Percentiles rank a stretch among this genome's conserved stretches.
Evolutionary conservation across 768 basidiomycete species (phyloP).

Genomic region (Scleroderma citrinum): DNA sequence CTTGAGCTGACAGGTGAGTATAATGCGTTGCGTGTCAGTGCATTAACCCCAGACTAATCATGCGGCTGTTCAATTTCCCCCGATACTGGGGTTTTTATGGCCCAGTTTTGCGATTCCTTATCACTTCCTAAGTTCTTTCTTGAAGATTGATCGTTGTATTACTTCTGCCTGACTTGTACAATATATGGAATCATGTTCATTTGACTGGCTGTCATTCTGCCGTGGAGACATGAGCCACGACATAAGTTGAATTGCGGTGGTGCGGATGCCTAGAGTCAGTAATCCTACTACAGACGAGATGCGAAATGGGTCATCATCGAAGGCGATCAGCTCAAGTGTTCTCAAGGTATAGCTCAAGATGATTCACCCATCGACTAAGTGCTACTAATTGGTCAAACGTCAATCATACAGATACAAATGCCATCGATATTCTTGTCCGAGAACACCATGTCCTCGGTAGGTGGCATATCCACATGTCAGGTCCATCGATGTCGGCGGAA

Average conservation of each 20-base stretch:
- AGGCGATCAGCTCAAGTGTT: conserved; percentile 71
- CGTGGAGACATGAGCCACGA: too few relatives aligned
- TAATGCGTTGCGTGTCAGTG: neutral
- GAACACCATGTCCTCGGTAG: conserved; percentile 74
- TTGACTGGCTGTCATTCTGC: too few relatives aligned
- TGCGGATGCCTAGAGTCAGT: too few relatives aligned
- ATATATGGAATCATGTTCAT: too few relatives aligned
- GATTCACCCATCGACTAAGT: conserved; percentile 72
- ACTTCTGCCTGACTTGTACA: too few relatives aligned
- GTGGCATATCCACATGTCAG: conserved; percentile 68
- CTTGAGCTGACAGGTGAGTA: neutral
- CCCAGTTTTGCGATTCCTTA: too few relatives aligned
- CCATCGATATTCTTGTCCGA: conserved; percentile 53
- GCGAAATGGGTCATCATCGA: conserved; percentile 71
- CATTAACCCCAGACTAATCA: neutral
- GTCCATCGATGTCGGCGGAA: conserved; percentile 66
- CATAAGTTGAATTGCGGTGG: too few relatives aligned
- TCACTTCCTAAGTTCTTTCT: too few relatives aligned
- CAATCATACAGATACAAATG: conserved; percentile 41
- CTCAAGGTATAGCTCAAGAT: conserved; percentile 63
- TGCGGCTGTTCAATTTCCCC: neutral
- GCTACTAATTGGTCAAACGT: neutral
- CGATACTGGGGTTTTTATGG: too few relatives aligned
- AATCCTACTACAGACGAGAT: too few relatives aligned
- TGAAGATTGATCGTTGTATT: too few relatives aligned